These are phyloP conservation scores for Boeremia lycopersici DNA, from an alignment of 2,329 filamentous ascomycete genomes.

Conservation along the genomic window DNA sequence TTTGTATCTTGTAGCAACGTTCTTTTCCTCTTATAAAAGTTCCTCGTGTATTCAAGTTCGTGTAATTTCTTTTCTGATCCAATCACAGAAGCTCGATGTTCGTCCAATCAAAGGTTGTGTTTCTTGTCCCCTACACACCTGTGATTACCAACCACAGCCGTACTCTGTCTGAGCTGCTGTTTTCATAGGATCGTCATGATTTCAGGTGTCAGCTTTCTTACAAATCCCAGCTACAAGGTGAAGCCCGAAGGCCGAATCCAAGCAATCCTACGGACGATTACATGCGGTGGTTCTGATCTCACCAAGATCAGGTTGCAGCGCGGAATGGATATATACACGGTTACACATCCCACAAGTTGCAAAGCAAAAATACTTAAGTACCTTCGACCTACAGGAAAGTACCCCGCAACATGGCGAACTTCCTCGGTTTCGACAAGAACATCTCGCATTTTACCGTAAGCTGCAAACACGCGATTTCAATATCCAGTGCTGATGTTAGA, in stretches of 20 bases:
- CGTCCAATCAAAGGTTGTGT: no score
- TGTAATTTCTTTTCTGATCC: no score
- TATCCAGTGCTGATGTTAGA: neutral
- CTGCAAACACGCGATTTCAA: neutral
- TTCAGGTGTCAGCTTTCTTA: neutral
- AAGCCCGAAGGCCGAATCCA: neutral
- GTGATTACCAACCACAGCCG: neutral
- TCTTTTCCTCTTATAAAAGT: no score
- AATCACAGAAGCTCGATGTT: no score
- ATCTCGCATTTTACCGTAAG: constrained; percentile 3
- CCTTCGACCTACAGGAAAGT: no score
- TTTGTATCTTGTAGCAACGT: no score
- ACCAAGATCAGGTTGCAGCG: neutral
- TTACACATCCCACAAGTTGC: neutral
- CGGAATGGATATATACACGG: neutral
- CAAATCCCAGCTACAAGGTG: neutral
- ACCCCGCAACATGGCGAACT: neutral
- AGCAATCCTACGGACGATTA: neutral
- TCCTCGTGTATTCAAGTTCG: no score
- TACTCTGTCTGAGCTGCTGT: neutral
- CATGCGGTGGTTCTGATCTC: neutral
- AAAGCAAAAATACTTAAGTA: neutral
- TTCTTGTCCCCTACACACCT: neutral
- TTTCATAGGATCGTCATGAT: neutral
- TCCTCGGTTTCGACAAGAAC: neutral